phyloP scores from a whole-genome alignment of 768 basidiomycete species.

The Suillus decipiens region DNA sequence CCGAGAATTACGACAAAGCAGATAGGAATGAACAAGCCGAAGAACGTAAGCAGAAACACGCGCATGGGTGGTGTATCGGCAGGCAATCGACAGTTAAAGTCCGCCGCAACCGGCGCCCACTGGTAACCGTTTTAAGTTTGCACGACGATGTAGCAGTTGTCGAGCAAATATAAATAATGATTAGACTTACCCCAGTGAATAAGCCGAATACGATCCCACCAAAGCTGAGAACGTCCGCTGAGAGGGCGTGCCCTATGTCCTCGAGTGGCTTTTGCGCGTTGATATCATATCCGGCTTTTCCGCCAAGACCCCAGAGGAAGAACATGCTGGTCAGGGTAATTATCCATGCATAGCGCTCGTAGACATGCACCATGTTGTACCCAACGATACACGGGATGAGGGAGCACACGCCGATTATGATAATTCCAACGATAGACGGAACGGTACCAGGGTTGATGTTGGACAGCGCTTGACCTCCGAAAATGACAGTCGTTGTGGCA shows the following conservation, averaged over 20 bases:
- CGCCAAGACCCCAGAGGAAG: conserved; percentile 52
- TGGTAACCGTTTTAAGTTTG: conserved; percentile 8
- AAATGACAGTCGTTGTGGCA: conserved; percentile 48
- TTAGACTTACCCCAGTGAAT: conserved; percentile 39
- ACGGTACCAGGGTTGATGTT: conserved; percentile 46
- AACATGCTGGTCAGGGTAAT: conserved; percentile 47
- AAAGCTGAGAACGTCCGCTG: conserved; percentile 52
- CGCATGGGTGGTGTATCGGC: conserved; percentile 41
- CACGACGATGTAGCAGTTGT: neutral
- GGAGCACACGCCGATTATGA: conserved; percentile 44
- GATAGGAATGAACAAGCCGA: conserved; percentile 51
- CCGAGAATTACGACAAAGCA: conserved; percentile 39
- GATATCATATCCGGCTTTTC: conserved; percentile 46
- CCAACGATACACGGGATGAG: conserved; percentile 50
- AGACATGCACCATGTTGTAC: conserved; percentile 47
- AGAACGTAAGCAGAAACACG: conserved; percentile 52
- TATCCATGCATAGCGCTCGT: conserved; percentile 61
- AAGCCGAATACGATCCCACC: conserved; percentile 54
- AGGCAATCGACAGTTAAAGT: conserved; percentile 55
- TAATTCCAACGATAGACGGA: conserved; percentile 49
- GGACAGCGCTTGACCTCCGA: conserved; percentile 53
- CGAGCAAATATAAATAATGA: neutral
- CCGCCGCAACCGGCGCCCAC: conserved; percentile 55
- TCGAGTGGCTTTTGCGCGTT: conserved; percentile 43
- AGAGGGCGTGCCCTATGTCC: conserved; percentile 44